Base-by-base conservation (phyloP, 345 rosid species). In the Boechera stricta region DNA sequence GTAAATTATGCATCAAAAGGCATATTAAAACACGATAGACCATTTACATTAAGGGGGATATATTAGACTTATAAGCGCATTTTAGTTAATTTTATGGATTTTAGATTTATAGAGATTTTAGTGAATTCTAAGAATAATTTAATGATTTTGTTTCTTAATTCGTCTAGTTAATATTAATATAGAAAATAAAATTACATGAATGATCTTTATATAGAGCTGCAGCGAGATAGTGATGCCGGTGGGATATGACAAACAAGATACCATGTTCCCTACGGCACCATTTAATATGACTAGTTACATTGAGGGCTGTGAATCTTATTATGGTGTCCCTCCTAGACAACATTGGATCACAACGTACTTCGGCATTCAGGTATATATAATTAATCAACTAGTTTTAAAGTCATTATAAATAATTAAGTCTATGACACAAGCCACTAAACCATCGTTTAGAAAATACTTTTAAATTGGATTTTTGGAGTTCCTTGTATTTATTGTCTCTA, bases 301-400 rank as follows among this genome's bases (percentile, higher is more conserved):
- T 8, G 68, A 74, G 1, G 54, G 54, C 3, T 92, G 97, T 82
- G 36, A 82, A 47, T 64, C 73, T 31, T 6, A 18, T 15, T 90
- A 81, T 67, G 91, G 93, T 24, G 85, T 92, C 76, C 52, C 63
- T 26, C 92, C 97, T 54, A 82, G 81, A 55, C 93, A 91, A 71
- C 91, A 88, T 53, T 92, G 95, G 97, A 54, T 84, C 77, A 82
- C 92, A 12, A 82, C 93, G 13, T 83, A 87, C 49, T 88, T 78
- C 13, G 88, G 88, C 33, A 81, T 86, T 59, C 83, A 72, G 65
- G 90, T 70, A 41, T 42, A 12, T 65, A 58, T 44, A 12, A 16
- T 36, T 78, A 73, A 76, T 36, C 48, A 56, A 26, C 12, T 10
- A 5, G 21, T 36, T 41, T 16, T 9, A 6, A 47, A 65, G n/a